Evolutionary conservation across 306 rosid genomes (phyloP).

Genomic region (Vigna radiata): DNA sequence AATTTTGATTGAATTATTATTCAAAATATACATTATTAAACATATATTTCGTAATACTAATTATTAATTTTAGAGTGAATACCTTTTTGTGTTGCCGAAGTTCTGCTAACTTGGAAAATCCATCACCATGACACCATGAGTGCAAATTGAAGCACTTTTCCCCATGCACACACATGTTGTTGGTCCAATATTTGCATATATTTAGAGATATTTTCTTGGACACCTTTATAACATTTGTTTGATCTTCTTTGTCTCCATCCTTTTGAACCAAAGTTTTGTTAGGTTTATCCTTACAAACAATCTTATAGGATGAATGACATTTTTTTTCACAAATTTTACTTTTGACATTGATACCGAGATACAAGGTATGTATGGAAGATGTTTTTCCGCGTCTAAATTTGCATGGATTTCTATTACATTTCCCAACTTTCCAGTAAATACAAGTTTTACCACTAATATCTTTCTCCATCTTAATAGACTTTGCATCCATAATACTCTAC

Average conservation of each 20-base stretch:
- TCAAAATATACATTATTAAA: background rate
- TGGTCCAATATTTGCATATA: conserved; percentile 53
- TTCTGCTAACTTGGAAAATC: conserved; percentile 44
- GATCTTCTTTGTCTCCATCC: background rate
- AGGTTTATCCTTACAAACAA: background rate
- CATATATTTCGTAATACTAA: too few relatives aligned
- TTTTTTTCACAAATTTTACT: background rate
- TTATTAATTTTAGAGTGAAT: background rate
- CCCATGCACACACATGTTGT: conserved; percentile 47
- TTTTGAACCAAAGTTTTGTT: background rate
- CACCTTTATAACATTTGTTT: background rate
- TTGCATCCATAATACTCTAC: too few relatives aligned
- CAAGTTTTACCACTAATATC: too few relatives aligned
- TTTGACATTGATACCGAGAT: too few relatives aligned
- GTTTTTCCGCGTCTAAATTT: too few relatives aligned
- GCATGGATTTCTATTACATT: too few relatives aligned
- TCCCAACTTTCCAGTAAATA: too few relatives aligned
- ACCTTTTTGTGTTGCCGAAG: conserved; percentile 56
- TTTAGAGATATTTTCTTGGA: background rate
- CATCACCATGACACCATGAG: conserved; percentile 51
- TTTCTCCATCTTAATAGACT: too few relatives aligned
- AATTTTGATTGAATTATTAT: too few relatives aligned
- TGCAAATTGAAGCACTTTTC: conserved; percentile 50
- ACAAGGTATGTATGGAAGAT: too few relatives aligned
- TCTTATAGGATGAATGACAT: background rate